Evolutionary conservation across 208 protist species (phyloP).

Genomic region (Zelonia costaricensis): DNA sequence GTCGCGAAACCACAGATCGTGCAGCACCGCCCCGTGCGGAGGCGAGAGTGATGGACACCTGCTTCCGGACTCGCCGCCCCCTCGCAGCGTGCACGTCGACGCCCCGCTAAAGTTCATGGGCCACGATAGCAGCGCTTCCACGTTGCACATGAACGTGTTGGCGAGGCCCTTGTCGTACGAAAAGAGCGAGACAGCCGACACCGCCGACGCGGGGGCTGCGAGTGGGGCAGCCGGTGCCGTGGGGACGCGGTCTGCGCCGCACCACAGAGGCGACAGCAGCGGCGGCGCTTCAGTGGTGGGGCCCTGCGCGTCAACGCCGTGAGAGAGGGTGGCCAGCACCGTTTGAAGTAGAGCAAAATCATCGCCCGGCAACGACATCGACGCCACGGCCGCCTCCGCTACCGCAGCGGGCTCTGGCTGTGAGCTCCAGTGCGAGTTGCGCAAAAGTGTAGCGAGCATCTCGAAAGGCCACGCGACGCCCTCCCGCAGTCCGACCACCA

Average conservation of each 20-base stretch:
- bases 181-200: neutral
- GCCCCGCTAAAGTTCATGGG: neutral
- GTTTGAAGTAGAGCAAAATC: no score
- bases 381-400: neutral
- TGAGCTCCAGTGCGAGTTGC: no score
- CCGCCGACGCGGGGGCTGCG: neutral
- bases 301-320: no score
- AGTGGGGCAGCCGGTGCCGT: no score
- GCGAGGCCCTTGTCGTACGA: neutral
- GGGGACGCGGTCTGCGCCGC: no score
- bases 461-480: no score
- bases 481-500: no score
- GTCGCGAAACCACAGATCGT: constrained; percentile 7
- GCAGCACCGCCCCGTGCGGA: neutral
- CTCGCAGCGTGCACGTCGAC: neutral
- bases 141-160: constrained; percentile 1
- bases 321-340: no score
- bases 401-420: neutral
- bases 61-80: neutral
- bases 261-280: no score
- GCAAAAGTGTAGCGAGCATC: no score
- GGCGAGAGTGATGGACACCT: neutral
- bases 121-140: neutral
- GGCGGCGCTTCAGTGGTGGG: no score
- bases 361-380: no score